Base-by-base conservation (phyloP, 1,139 yeast genomes). In the Wickerhamomyces sp. region DNA sequence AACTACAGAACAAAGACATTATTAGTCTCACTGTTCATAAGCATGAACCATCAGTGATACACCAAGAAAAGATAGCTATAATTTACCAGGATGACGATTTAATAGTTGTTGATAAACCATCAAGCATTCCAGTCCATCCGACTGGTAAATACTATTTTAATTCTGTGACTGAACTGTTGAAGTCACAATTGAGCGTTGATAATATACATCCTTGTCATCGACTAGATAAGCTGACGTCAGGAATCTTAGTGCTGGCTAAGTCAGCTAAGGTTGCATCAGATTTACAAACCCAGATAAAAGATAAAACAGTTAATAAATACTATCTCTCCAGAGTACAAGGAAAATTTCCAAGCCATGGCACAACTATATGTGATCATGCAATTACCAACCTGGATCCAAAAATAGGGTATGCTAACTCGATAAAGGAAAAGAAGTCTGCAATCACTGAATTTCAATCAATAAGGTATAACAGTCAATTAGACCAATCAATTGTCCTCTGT, bases 101-200 rank as follows among this genome's bases (percentile, higher is more conserved):
- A 26, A 71, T 92, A 7, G 96, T 86, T 1, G 84, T 94, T 22
- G 96, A 92, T 59, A 92, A 92, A 52, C 98, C 99, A 0, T 76
- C 95, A 4, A 97, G 98, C 0, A 76, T 92, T 4, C 97, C 99
- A 0, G 97, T 84, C 1, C 98, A 92, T 59, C 98, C 99, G 1
- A 85, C 97, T 0, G 99, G 98, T 0, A 68, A 97, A 43, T 92
- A 81, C 63, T 68, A 95, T 44, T 88, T 77, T 63, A 92, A 92
- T 58, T 79, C 96, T 1, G 77, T 90, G 14, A 87, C 95, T n/a
- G 86, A 83, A 59, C 78, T 88, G 16, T 63, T 90, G 46, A 80
- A 84, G 56, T 78, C 76, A 41, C 90, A 88, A 45, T 58, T 68
- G 39, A 82, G 82, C 0, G 67, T 70, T 34, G 18, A 35, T 3